These are phyloP conservation scores for Fusarium albosuccineum DNA, from an alignment of 2,329 filamentous ascomycete species.

Conservation along the genomic window DNA sequence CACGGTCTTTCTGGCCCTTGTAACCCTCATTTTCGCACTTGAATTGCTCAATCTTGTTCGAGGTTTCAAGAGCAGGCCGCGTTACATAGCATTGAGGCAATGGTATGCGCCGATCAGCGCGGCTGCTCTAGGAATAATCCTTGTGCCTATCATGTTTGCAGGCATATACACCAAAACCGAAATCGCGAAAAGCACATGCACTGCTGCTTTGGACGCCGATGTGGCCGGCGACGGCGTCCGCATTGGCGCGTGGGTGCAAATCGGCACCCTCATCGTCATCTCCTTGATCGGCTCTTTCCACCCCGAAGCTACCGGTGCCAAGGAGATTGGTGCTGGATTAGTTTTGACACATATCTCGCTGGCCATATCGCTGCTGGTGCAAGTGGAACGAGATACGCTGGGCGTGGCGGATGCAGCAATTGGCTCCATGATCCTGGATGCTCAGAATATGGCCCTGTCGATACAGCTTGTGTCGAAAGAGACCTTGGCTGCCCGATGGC, in stretches of 20 bases:
- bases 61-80: neutral
- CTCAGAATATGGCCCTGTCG: neutral
- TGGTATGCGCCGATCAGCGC: neutral
- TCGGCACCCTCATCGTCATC: neutral
- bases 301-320: neutral
- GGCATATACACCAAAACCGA: neutral
- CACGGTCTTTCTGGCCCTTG: neutral
- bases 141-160: neutral
- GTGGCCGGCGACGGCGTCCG: neutral
- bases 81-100: neutral
- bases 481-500: neutral
- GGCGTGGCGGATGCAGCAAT: neutral
- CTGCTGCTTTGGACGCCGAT: neutral
- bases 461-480: neutral
- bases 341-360: constrained; percentile 1
- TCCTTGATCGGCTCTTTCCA: neutral
- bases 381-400: neutral
- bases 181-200: neutral
- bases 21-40: neutral
- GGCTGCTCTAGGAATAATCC: neutral
- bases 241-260: neutral
- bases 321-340: neutral
- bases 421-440: neutral
- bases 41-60: neutral
- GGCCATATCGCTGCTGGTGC: neutral